Conservation (phyloP, 1,284 basidiomycete genomes). For the Mycena citricolor region DNA sequence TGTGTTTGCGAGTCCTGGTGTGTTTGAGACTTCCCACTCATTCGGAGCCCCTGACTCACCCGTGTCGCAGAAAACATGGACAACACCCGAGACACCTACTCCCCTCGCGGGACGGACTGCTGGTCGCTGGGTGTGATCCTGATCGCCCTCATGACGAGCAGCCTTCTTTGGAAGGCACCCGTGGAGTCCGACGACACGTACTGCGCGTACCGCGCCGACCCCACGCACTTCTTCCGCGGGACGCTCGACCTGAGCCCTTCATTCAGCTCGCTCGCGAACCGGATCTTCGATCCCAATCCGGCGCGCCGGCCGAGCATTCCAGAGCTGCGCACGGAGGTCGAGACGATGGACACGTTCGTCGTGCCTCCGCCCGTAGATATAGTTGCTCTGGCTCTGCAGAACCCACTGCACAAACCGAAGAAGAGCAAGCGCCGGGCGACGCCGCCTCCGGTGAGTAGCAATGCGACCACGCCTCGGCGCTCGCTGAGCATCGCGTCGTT, state of each 20-base stretch:
- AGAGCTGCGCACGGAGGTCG: conserved; percentile 5
- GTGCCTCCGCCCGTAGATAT: too few species aligned
- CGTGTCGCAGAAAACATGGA: conserved; percentile 5
- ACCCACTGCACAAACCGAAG: too few species aligned
- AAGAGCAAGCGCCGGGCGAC: too few species aligned
- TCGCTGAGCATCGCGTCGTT: too few species aligned
- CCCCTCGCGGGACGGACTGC: conserved; percentile 6
- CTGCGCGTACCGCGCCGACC: conserved; percentile 9
- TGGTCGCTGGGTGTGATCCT: conserved; percentile 11
- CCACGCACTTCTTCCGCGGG: neutral
- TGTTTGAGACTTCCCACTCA: conserved; percentile 21
- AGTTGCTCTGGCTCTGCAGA: too few species aligned
- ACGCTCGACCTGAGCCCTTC: conserved; percentile 1
- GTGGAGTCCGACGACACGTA: neutral
- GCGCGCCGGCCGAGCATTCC: conserved; percentile 2
- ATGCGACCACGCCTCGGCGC: too few species aligned
- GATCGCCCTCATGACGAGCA: conserved; percentile 3
- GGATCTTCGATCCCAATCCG: conserved; percentile 6
- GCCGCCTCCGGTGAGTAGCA: too few species aligned
- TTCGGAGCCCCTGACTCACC: neutral
- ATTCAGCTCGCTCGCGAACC: conserved; percentile 7
- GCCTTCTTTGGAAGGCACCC: conserved; percentile 1
- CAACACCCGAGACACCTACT: neutral
- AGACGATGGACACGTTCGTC: neutral
- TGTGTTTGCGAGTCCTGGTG: conserved; percentile 80